Evolutionary conservation across 805 yeast genomes (phyloP).

Genomic region (Wickerhamiella sergipiensis): DNA sequence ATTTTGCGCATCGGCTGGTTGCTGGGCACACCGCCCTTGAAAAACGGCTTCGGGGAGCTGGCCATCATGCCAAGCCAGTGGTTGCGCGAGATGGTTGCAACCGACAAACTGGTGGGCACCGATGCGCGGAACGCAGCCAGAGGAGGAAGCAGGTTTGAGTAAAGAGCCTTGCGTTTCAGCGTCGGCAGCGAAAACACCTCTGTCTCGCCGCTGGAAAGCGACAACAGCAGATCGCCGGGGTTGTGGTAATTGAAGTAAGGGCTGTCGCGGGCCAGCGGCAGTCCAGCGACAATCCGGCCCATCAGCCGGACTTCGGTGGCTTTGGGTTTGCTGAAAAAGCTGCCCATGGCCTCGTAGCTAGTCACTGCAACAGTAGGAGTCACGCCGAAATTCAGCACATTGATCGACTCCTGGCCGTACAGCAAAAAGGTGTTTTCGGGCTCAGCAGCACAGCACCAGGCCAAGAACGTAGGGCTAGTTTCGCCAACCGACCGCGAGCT

Average conservation of each 20-base stretch:
- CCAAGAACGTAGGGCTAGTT: constrained; percentile 20
- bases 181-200: neutral
- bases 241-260: constrained; percentile 36
- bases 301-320: constrained; percentile 29
- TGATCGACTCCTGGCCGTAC: constrained; percentile 51
- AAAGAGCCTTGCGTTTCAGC: constrained; percentile 8
- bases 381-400: constrained; percentile 59
- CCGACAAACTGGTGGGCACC: constrained; percentile 40
- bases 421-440: constrained; percentile 71
- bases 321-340: constrained; percentile 50
- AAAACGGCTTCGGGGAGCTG: constrained; percentile 34
- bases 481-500: constrained; percentile 47
- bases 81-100: constrained; percentile 44
- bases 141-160: constrained; percentile 61
- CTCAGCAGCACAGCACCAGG: constrained; percentile 70
- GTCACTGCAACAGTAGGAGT: constrained; percentile 72
- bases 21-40: constrained; percentile 72
- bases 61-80: constrained; percentile 74
- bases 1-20: constrained; percentile 34
- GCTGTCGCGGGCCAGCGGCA: constrained; percentile 43
- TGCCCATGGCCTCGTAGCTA: constrained; percentile 70
- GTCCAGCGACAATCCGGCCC: constrained; percentile 27
- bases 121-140: constrained; percentile 70
- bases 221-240: neutral
- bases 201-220: neutral